phyloP scores from a whole-genome alignment of 1,139 yeast genomes.

The Kurtzmaniella quercitrusa region DNA sequence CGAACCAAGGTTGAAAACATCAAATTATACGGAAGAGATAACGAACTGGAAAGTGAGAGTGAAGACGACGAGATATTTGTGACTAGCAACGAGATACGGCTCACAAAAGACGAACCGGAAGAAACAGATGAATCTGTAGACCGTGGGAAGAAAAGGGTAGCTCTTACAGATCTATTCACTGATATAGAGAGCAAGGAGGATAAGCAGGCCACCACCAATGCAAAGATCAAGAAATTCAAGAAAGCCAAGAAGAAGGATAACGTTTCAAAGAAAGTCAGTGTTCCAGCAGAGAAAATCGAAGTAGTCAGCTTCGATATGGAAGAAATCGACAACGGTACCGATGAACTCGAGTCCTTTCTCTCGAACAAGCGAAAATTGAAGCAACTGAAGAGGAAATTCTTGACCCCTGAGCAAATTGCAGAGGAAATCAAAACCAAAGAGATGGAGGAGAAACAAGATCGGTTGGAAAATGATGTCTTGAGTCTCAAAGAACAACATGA shows the following conservation, averaged over 20 bases:
- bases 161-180: conserved; percentile 18
- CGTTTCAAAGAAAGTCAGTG: conserved; percentile 10
- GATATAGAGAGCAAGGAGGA: conserved; percentile 19
- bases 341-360: conserved; percentile 37
- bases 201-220: no score
- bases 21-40: conserved; percentile 22
- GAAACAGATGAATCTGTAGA: conserved; percentile 16
- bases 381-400: conserved; percentile 23
- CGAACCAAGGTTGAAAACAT: conserved; percentile 20
- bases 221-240: conserved; percentile 39
- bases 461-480: conserved; percentile 15
- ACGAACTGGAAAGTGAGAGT: conserved; percentile 14
- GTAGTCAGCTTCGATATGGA: conserved; percentile 25
- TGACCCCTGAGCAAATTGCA: conserved; percentile 47
- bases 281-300: conserved; percentile 20
- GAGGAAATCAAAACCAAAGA: conserved; percentile 34
- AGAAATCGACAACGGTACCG: conserved; percentile 34
- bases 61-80: conserved; percentile 11
- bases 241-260: conserved; percentile 32
- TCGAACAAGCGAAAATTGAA: conserved; percentile 36
- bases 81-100: conserved; percentile 11
- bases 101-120: conserved; percentile 15
- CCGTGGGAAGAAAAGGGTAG: conserved; percentile 11
- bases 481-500: conserved; percentile 13
- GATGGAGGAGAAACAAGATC: conserved; percentile 26